These are phyloP conservation scores for Pseudogymnoascus sp. DNA, from an alignment of 2,329 filamentous ascomycete species.

Conservation along the genomic window DNA sequence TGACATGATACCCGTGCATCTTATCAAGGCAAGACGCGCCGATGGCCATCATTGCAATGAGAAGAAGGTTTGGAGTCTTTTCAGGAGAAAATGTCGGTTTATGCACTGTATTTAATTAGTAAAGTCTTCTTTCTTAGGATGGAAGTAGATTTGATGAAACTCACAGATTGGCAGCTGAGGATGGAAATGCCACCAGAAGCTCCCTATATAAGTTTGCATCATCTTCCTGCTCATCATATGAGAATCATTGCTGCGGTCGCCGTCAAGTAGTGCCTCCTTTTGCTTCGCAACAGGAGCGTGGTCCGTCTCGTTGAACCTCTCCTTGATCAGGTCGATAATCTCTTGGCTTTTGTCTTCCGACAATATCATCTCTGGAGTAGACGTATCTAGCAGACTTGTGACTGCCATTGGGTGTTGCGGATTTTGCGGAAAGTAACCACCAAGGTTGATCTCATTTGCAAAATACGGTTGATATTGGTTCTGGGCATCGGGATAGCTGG, in stretches of 20 bases:
- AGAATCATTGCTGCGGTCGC: conserved; percentile 59
- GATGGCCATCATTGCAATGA: conserved; percentile 86
- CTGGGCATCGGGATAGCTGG: conserved; percentile 47
- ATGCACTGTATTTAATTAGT: conserved; percentile 47
- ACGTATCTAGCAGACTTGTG: conserved; percentile 74
- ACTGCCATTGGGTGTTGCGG: conserved; percentile 83
- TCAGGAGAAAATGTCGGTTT: conserved; percentile 89
- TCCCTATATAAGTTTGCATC: conserved; percentile 91
- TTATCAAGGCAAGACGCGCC: conserved; percentile 86
- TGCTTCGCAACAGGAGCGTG: conserved; percentile 66
- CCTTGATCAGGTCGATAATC: conserved; percentile 72
- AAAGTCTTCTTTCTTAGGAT: neutral
- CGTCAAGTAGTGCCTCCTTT: conserved; percentile 71
- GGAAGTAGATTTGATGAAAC: conserved; percentile 7
- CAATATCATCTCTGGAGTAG: conserved; percentile 69
- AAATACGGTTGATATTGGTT: conserved; percentile 47
- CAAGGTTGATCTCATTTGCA: conserved; percentile 40
- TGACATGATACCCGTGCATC: conserved; percentile 65
- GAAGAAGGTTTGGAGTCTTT: conserved; percentile 72
- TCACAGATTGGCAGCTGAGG: conserved; percentile 76
- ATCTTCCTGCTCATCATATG: conserved; percentile 77
- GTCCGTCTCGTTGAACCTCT: conserved; percentile 73
- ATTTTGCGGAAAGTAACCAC: conserved; percentile 49
- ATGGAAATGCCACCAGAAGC: conserved; percentile 93
- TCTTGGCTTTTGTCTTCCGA: conserved; percentile 84